These are phyloP conservation scores for Thermothelomyces thermophilus DNA, from an alignment of 2,329 filamentous ascomycete species.

Conservation along the genomic window DNA sequence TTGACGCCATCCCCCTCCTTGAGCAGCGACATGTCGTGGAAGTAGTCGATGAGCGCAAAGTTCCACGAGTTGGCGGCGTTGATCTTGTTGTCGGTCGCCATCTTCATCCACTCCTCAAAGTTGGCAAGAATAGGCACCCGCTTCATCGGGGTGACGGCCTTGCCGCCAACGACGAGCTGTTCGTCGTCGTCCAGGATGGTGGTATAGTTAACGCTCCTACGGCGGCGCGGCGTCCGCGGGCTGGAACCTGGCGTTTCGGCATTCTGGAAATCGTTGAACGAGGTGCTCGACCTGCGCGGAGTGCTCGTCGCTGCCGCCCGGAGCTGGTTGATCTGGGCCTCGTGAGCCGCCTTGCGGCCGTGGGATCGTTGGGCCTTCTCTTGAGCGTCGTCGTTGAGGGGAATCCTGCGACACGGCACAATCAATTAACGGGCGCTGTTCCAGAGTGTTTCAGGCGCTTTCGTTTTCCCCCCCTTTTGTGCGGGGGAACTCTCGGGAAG, in stretches of 20 bases:
- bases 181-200: constrained; percentile 38
- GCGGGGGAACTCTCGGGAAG: not conserved
- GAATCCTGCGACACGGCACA: constrained; percentile 55
- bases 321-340: constrained; percentile 87
- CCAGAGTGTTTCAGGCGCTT: not conserved
- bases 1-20: constrained; percentile 97
- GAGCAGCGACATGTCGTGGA: constrained; percentile 95
- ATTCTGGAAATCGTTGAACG: constrained; percentile 53
- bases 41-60: constrained; percentile 99
- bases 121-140: constrained; percentile 92
- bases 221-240: constrained; percentile 46
- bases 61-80: constrained; percentile 99
- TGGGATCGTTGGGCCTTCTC: constrained; percentile 87
- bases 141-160: constrained; percentile 88
- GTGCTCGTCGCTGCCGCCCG: constrained; percentile 67
- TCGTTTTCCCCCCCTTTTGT: not conserved
- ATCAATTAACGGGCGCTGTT: not conserved
- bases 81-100: constrained; percentile 99
- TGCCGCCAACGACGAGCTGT: constrained; percentile 61
- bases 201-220: constrained; percentile 33
- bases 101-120: constrained; percentile 99
- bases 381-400: constrained; percentile 88
- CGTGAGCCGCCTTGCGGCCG: constrained; percentile 79
- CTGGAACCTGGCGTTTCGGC: constrained; percentile 47
- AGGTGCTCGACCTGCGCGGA: constrained; percentile 58